Conservation (phyloP, 2,329 filamentous ascomycete genomes). For the Blastomyces silverae region DNA sequence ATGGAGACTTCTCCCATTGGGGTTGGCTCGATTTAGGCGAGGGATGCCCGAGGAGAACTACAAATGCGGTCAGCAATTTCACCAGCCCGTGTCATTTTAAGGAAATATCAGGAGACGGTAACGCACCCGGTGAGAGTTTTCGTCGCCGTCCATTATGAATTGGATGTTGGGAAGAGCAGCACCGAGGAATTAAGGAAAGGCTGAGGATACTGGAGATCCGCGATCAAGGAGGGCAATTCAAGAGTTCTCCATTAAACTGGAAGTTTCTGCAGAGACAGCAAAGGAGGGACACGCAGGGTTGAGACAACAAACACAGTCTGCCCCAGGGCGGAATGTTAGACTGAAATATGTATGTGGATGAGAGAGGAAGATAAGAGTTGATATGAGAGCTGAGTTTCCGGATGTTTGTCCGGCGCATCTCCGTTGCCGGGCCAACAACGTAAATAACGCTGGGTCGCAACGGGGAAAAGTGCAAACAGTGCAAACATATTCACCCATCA, state of each 20-base stretch:
- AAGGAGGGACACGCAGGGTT: not conserved
- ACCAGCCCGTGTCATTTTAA: not conserved
- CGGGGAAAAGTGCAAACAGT: not conserved
- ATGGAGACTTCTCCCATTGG: constrained; percentile 34
- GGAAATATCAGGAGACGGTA: not conserved
- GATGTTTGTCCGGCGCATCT: constrained; percentile 5
- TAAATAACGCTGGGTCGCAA: constrained; percentile 4
- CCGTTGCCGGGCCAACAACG: constrained; percentile 16
- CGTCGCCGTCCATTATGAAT: constrained; percentile 18
- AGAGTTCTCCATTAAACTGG: not conserved
- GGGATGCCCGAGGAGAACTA: constrained; percentile 17
- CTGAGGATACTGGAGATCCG: not conserved
- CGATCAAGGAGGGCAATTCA: not conserved
- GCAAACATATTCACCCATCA: not conserved
- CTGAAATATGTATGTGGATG: not conserved
- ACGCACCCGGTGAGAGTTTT: constrained; percentile 18
- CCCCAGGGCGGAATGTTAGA: not conserved
- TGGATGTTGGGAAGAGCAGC: not conserved
- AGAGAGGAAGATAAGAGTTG: not conserved
- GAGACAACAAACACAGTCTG: not conserved
- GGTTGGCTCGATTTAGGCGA: constrained; percentile 18
- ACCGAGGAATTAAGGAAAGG: not conserved
- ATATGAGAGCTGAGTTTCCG: not conserved
- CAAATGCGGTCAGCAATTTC: not conserved
- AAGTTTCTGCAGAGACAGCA: not conserved